Base-by-base conservation (phyloP, 1,284 basidiomycete genomes). In the Kwoniella shivajii region DNA sequence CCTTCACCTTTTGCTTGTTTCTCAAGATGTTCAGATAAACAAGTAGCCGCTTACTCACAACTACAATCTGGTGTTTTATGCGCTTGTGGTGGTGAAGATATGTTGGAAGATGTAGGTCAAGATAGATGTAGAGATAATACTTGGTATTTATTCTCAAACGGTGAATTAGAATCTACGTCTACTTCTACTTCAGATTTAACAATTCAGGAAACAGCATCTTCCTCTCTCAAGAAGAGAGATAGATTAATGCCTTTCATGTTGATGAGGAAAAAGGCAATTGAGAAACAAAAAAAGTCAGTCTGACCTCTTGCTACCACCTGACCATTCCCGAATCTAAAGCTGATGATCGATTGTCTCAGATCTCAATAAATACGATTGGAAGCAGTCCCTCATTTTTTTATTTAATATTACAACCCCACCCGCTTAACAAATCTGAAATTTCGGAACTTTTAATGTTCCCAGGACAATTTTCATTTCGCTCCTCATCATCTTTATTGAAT, bases 1-100 rank as follows among this genome's bases (percentile, higher is more conserved):
- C 50, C 56, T 4, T 53, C 56, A 2, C 56, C 56, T 34, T 43
- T 38, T 24, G 56, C 56, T 20, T 57, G 56, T 33, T 57, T 57
- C 27, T 57, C 56, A 7, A 37, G 56, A 39, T 57, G 56, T 26
- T 53, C 45, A 9, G 38, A 50, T 14, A 39, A 43, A 27, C 27
- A 53, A 47, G 18, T 57, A 24, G 56, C 56, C 30, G 56, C 56
- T 9, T 57, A 57, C 37, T 53, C 56, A 6, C 44, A 47, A 22
- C 38, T 48, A 13, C 41, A 42, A 14, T 31, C 36, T n/a, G 47
- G 42, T 14, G 56, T 57, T 1, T 34, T 57, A 7, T 57, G 56
- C 26, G 50, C 56, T 2, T 57, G 56, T 26, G 56, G 56, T 2
- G 41, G 20, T 4, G 33, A 52, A 39, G 50, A 49, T 22, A 57